These are phyloP conservation scores for Nannochloris sp. DNA, from an alignment of 139 green algal species.

Conservation along the genomic window DNA sequence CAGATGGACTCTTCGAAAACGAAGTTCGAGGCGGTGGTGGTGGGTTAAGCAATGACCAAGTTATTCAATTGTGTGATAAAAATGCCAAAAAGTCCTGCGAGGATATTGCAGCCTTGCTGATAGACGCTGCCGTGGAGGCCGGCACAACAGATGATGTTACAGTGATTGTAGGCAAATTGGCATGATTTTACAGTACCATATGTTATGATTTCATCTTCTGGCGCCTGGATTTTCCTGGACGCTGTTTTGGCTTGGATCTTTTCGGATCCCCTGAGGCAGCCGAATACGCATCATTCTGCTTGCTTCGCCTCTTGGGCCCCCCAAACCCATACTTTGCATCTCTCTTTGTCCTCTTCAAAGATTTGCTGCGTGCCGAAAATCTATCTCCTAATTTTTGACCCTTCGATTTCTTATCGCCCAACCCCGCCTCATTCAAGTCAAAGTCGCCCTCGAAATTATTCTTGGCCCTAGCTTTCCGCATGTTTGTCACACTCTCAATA, in stretches of 20 bases:
- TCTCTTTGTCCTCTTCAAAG: constrained; percentile 44
- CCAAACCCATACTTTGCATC: constrained; percentile 79
- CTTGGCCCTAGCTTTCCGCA: constrained; percentile 47
- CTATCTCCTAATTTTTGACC: constrained; percentile 12
- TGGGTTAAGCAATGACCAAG: constrained; percentile 63
- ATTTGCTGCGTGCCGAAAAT: constrained; percentile 22
- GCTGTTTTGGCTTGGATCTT: neutral
- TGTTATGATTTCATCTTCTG: constrained; percentile 6
- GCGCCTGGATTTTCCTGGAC: neutral
- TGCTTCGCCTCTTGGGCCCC: constrained; percentile 66
- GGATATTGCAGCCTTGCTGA: constrained; percentile 35
- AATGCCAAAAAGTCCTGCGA: neutral
- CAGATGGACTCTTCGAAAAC: constrained; percentile 81
- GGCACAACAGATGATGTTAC: constrained; percentile 77
- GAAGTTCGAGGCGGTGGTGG: constrained; percentile 76
- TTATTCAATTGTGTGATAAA: constrained; percentile 25
- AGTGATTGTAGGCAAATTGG: constrained; percentile 39
- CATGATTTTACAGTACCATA: constrained; percentile 1
- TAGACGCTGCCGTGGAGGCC: constrained; percentile 33
- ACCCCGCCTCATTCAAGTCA: constrained; percentile 52
- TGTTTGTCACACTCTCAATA: constrained; percentile 71
- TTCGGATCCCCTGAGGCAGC: neutral
- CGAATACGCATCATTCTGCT: constrained; percentile 80
- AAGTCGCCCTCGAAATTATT: constrained; percentile 55
- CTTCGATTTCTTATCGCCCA: constrained; percentile 11